Percentiles rank a stretch among this genome's conserved stretches.
Conservation (phyloP, 2,329 filamentous ascomycete species). For the Lachnellula cervina region DNA sequence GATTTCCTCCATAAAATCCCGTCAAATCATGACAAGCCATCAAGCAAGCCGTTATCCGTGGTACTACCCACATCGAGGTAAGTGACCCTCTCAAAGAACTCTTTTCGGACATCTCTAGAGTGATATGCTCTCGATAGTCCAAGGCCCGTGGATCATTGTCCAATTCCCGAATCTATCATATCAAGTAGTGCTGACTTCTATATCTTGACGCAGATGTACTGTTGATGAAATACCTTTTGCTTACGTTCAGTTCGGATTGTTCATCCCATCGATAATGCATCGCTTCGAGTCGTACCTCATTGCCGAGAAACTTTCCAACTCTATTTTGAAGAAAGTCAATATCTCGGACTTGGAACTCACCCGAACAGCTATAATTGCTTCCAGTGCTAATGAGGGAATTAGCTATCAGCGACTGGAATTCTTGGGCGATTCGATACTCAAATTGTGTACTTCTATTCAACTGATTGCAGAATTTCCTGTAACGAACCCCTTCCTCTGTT, state of each 20-base stretch:
- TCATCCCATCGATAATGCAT: slow-evolving; percentile 70
- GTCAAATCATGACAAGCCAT: not conserved
- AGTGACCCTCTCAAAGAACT: too few relatives aligned
- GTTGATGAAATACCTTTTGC: slow-evolving; percentile 43
- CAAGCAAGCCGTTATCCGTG: slow-evolving; percentile 38
- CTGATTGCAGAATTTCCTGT: slow-evolving; percentile 50
- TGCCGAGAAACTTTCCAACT: slow-evolving; percentile 54
- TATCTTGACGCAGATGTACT: slow-evolving; percentile 35
- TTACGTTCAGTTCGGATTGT: slow-evolving; percentile 44
- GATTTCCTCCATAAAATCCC: slow-evolving; percentile 51
- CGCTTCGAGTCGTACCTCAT: slow-evolving; percentile 62
- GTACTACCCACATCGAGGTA: slow-evolving; percentile 39
- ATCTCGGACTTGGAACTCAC: slow-evolving; percentile 54
- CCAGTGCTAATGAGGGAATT: slow-evolving; percentile 50
- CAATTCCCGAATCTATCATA: too few relatives aligned
- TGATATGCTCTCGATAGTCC: too few relatives aligned
- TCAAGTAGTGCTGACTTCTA: too few relatives aligned
- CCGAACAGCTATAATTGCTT: slow-evolving; percentile 65
- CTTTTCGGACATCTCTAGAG: too few relatives aligned
- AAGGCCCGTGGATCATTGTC: too few relatives aligned
- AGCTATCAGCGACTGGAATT: slow-evolving; percentile 87
- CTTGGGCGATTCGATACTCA: slow-evolving; percentile 78
- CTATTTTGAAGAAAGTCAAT: slow-evolving; percentile 46
- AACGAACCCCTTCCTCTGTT: too few relatives aligned
- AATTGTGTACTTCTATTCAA: slow-evolving; percentile 65